Percentiles rank a stretch among this genome's conserved stretches.
phyloP scores from a whole-genome alignment of 177 flowering plant species.

The Vitis hybrid region DNA sequence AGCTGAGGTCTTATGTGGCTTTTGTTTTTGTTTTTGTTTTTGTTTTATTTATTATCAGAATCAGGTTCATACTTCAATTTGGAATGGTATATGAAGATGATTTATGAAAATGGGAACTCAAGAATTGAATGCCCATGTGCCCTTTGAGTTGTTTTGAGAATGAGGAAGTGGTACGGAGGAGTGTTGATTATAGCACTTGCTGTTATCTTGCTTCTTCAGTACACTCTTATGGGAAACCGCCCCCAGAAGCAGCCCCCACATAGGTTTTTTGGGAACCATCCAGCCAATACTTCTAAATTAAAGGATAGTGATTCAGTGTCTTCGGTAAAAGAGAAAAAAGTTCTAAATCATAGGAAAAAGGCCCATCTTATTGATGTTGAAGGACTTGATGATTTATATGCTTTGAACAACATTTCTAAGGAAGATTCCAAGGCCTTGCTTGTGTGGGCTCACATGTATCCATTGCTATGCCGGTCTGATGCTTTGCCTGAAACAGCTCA shows the following conservation, averaged over 20 bases:
- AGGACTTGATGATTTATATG: constrained; percentile 53
- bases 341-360: constrained; percentile 21
- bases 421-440: constrained; percentile 47
- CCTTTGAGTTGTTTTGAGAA: constrained; percentile 12
- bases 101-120: too few species aligned
- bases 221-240: constrained; percentile 33
- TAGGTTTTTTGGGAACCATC: constrained; percentile 45
- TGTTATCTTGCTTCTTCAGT: constrained; percentile 49
- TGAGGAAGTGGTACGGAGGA: constrained; percentile 90
- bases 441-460: constrained; percentile 63
- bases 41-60: too few species aligned
- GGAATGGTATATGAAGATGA: too few species aligned
- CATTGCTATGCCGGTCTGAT: constrained; percentile 66
- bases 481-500: constrained; percentile 70
- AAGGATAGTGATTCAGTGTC: constrained; percentile 5
- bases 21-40: too few species aligned
- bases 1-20: too few species aligned
- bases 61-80: too few species aligned
- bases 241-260: constrained; percentile 49
- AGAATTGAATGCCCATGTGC: too few species aligned
- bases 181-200: constrained; percentile 48
- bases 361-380: constrained; percentile 40
- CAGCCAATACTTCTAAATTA: constrained; percentile 19
- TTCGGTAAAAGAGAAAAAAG: constrained; percentile 13
- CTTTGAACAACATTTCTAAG: constrained; percentile 26